Evolutionary conservation across 352 stramenopile species (phyloP).

Genomic region (Phytophthora pistaciae): DNA sequence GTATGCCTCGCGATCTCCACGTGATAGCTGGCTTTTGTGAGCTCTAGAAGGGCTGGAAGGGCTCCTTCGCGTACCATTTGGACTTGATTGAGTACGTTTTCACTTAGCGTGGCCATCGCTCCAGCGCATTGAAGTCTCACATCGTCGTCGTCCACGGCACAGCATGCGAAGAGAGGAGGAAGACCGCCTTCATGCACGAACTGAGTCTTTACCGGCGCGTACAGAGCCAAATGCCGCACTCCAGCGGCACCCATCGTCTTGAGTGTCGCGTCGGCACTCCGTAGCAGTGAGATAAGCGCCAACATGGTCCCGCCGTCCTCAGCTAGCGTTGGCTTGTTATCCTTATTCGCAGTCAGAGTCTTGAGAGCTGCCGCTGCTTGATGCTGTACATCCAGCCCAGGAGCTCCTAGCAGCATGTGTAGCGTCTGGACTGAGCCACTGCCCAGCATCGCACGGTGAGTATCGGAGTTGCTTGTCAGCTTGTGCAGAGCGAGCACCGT

Average conservation of each 20-base stretch:
- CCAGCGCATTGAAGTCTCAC: constrained; percentile 91
- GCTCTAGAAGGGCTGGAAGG: constrained; percentile 77
- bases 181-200: constrained; percentile 80
- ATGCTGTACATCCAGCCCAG: constrained; percentile 79
- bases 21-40: constrained; percentile 72
- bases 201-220: constrained; percentile 70
- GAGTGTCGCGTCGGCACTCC: constrained; percentile 80
- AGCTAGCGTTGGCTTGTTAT: constrained; percentile 91
- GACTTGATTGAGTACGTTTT: constrained; percentile 93
- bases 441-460: constrained; percentile 74
- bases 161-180: constrained; percentile 70
- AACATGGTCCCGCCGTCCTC: constrained; percentile 87
- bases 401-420: constrained; percentile 76
- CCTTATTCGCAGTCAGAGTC: constrained; percentile 90
- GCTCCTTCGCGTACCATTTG: constrained; percentile 82
- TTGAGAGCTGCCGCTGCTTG: constrained; percentile 94
- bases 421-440: constrained; percentile 70
- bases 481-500: constrained; percentile 91
- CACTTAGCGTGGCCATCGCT: constrained; percentile 91
- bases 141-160: constrained; percentile 72
- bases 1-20: constrained; percentile 88
- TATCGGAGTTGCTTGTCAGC: constrained; percentile 76
- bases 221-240: constrained; percentile 90
- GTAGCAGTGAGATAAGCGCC: constrained; percentile 85
- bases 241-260: constrained; percentile 90